Evolutionary conservation across 441 rosid species (phyloP), one percentile per base, ranked within the genome.

Genomic region (Bocquillonia castaneifolia): DNA sequence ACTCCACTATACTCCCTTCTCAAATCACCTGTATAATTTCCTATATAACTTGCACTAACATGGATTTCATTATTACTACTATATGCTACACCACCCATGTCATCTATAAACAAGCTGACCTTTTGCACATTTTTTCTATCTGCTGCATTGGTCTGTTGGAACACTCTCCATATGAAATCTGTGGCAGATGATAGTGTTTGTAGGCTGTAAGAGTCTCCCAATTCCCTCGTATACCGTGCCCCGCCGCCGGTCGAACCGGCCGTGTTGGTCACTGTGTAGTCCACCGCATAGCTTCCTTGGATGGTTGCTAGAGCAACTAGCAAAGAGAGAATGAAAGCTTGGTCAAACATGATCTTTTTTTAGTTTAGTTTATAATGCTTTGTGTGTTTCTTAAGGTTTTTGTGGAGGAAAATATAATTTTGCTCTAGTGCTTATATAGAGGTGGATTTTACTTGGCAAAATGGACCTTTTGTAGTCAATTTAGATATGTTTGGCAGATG

Each of bases 181-280:
- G 78, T 69, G 48, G 80, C 78, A 10, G 73, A 12, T 18, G 74
- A 29, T 20, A 70, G 31, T 1, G 55, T 69, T 37, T 73, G 75
- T 15, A 10, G 29, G 54, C 71, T 64, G 18, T 78, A 80, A 0
- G 57, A 66, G 8, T 37, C 57, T 0, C 84, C 84, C 8, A 78
- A 69, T 2, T 76, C 63, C 1, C 44, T 32, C 3, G 18, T 31
- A 65, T 76, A 82, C 20, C 73, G 78, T 61, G 51, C 55, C 17
- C 84, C 73, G 1, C 82, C 84, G 0, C 60, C 22, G 0, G 77
- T 67, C 15, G 55, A 12, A 13, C 37, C n/a, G 0, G 82, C 82
- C 3, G 32, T 63, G 78, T 79, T 82, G 54, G 78, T 80, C 56
- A 66, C 73, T 1, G 66, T 34, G 71, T 72, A 82, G 26, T 79